phyloP scores from a whole-genome alignment of 306 rosid species.

The Echinosophora koreensis region DNA sequence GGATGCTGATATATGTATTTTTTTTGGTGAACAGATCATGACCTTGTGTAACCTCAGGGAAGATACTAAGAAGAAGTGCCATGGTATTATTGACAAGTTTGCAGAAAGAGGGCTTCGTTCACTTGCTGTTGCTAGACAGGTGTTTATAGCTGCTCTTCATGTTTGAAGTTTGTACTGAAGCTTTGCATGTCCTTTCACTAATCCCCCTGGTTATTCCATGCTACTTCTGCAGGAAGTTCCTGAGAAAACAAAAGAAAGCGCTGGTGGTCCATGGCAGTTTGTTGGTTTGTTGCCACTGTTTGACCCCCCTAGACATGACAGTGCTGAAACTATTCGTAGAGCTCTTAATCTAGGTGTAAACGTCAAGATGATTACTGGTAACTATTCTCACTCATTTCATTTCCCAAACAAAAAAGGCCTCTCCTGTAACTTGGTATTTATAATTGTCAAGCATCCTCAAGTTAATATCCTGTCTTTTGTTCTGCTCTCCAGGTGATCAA shows the following conservation, averaged over 20 bases:
- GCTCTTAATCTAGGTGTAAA: slow-evolving; percentile 98
- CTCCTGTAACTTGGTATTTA: not conserved
- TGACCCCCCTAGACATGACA: slow-evolving; percentile 98
- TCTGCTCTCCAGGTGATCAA: slow-evolving; percentile 75
- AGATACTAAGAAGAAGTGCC: slow-evolving; percentile 78
- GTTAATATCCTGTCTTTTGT: slow-evolving; percentile 44
- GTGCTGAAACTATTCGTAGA: slow-evolving; percentile 96
- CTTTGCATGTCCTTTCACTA: slow-evolving; percentile 16
- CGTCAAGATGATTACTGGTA: slow-evolving; percentile 99
- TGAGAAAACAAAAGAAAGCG: slow-evolving; percentile 76
- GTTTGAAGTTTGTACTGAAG: slow-evolving; percentile 5
- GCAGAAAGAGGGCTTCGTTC: slow-evolving; percentile 99
- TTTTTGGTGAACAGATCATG: slow-evolving; percentile 63
- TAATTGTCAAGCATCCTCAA: slow-evolving; percentile 11
- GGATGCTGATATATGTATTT: slow-evolving; percentile 38
- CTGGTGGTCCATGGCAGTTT: slow-evolving; percentile 90
- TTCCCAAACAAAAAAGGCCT: not conserved
- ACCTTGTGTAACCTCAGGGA: slow-evolving; percentile 83
- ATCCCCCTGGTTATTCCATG: not conserved
- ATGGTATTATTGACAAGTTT: slow-evolving; percentile 79
- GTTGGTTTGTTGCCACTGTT: slow-evolving; percentile 92
- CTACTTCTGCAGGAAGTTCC: slow-evolving; percentile 80
- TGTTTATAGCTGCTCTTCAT: slow-evolving; percentile 38
- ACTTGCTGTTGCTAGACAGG: slow-evolving; percentile 96
- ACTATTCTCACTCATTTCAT: slow-evolving; percentile 18